phyloP scores from a whole-genome alignment of 306 rosid species.

The Urtica urens region DNA sequence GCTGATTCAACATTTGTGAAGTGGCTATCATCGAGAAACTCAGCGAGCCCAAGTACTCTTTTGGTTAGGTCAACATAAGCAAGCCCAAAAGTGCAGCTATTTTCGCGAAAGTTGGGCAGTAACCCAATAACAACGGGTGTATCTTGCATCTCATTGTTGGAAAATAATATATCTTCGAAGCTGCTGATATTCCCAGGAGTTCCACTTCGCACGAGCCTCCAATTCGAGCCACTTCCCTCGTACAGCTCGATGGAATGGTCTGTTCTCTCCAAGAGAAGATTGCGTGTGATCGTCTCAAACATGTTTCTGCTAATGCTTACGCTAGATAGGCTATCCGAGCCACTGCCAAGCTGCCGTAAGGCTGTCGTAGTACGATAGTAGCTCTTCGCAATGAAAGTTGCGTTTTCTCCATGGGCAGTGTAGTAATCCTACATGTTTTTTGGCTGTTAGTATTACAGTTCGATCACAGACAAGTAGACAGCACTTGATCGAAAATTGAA shows the following conservation, averaged over 20 bases:
- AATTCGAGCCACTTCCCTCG: constrained; percentile 83
- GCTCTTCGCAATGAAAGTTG: constrained; percentile 79
- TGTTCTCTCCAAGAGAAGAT: constrained; percentile 82
- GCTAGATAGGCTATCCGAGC: constrained; percentile 65
- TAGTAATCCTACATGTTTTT: constrained; percentile 61
- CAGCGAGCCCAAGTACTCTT: constrained; percentile 79
- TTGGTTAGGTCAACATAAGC: constrained; percentile 76
- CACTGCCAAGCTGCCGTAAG: constrained; percentile 66
- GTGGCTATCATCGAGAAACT: constrained; percentile 85
- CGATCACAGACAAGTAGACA: too few species aligned
- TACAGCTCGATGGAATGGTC: constrained; percentile 88
- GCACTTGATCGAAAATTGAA: too few species aligned
- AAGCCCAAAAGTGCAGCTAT: constrained; percentile 72
- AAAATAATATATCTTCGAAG: constrained; percentile 81
- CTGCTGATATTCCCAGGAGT: constrained; percentile 91
- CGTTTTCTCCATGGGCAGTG: constrained; percentile 90
- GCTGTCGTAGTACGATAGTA: constrained; percentile 85
- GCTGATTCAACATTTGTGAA: constrained; percentile 87
- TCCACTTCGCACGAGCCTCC: constrained; percentile 81
- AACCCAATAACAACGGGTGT: constrained; percentile 72
- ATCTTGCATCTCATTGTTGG: constrained; percentile 97
- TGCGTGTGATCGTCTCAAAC: constrained; percentile 81
- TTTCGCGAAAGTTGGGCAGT: constrained; percentile 56
- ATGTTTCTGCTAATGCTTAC: constrained; percentile 67
- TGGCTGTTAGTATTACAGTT: too few species aligned